phyloP scores from a whole-genome alignment of 2,329 filamentous ascomycete genomes.

The Botryosphaeria dothidea region DNA sequence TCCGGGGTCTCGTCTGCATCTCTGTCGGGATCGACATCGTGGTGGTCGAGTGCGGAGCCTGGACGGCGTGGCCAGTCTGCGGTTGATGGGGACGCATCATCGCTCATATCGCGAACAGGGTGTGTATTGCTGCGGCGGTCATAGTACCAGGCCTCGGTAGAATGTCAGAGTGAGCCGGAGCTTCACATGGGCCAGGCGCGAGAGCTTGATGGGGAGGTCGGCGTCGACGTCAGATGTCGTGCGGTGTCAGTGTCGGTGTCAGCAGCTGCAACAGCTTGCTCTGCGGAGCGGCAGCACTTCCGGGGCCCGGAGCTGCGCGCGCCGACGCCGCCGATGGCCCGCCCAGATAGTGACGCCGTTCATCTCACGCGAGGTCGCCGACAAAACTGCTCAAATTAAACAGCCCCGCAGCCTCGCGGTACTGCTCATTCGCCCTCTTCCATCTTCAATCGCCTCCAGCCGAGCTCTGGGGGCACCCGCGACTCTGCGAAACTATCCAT shows the following conservation, averaged over 20 bases:
- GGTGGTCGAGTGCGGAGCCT: conserved; percentile 11
- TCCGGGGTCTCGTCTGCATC: not conserved
- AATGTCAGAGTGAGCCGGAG: not conserved
- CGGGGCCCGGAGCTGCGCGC: not conserved
- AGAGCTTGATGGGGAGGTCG: not conserved
- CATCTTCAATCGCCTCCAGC: not conserved
- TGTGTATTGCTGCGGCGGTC: conserved; percentile 2
- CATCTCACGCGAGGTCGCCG: conserved; percentile 16
- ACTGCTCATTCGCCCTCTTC: not conserved
- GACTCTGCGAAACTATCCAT: too few relatives aligned
- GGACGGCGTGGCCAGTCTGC: conserved; percentile 11
- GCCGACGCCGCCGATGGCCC: conserved; percentile 13
- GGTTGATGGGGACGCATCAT: conserved; percentile 39
- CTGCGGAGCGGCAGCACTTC: not conserved
- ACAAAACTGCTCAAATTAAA: not conserved
- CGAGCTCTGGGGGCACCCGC: not conserved
- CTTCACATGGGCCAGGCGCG: conserved; percentile 4
- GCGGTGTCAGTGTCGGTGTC: not conserved
- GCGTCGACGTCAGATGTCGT: not conserved
- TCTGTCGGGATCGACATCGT: not conserved
- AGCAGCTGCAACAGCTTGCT: not conserved
- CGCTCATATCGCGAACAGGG: conserved; percentile 37
- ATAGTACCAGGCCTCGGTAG: conserved; percentile 11
- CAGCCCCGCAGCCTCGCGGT: not conserved
- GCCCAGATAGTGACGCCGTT: conserved; percentile 11